phyloP scores from a whole-genome alignment of 306 rosid species.

The Quercus parvula region DNA sequence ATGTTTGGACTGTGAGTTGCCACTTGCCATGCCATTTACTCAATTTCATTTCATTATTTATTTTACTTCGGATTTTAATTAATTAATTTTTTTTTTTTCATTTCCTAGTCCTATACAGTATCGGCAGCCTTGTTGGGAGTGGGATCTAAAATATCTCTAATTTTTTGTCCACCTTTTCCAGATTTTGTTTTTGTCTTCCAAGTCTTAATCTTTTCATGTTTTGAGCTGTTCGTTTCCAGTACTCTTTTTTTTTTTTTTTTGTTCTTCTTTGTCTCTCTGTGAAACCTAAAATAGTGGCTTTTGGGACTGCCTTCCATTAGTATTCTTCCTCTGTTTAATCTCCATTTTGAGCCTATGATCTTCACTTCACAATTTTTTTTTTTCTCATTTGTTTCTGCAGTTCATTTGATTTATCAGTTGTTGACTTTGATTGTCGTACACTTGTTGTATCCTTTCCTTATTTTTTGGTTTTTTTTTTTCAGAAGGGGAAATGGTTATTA shows the following conservation, averaged over 20 bases:
- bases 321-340: too few species aligned
- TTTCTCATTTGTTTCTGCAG: too few species aligned
- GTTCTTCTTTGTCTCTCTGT: neutral
- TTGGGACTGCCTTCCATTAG: too few species aligned
- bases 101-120: slow-evolving; percentile 1
- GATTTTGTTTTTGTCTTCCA: neutral
- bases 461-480: neutral
- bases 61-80: neutral
- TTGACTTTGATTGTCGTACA: too few species aligned
- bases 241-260: too few species aligned
- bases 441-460: neutral
- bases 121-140: neutral
- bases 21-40: neutral
- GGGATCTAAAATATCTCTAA: neutral
- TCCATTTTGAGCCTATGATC: too few species aligned
- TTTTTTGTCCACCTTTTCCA: neutral
- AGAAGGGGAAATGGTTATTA: neutral
- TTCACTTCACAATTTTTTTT: too few species aligned
- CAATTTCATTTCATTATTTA: neutral
- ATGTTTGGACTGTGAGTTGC: too few species aligned
- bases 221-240: neutral
- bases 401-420: too few species aligned
- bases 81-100: neutral
- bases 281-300: neutral
- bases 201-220: neutral